Conservation (phyloP, 331 rosid genomes). For the Rosa hybrid region DNA sequence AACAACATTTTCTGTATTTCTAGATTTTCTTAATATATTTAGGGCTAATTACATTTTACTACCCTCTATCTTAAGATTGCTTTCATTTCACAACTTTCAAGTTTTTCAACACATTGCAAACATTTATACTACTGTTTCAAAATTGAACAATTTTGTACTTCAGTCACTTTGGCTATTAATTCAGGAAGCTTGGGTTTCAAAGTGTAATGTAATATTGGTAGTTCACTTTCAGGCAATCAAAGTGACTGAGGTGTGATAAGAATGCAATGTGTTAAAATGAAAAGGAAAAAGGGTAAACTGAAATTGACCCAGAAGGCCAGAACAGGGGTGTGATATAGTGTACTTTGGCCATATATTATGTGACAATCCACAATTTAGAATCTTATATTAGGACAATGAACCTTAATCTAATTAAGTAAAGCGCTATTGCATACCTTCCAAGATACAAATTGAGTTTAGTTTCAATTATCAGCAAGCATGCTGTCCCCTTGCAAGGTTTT, state of each 20-base stretch:
- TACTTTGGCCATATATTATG: not conserved
- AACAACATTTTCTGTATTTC: not conserved
- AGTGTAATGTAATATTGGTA: no score
- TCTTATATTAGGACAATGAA: not conserved
- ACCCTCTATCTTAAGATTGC: not conserved
- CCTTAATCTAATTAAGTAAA: not conserved
- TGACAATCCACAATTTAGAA: not conserved
- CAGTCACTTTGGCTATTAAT: no score
- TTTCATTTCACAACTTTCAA: not conserved
- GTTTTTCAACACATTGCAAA: not conserved
- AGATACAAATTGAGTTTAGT: constrained; percentile 3
- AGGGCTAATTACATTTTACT: no score
- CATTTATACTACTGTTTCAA: not conserved
- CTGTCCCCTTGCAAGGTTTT: not conserved
- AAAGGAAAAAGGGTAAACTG: not conserved
- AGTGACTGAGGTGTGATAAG: not conserved
- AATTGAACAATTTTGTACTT: not conserved
- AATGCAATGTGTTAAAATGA: not conserved
- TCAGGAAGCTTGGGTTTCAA: no score
- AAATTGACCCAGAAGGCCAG: not conserved
- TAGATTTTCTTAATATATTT: no score
- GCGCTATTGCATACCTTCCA: not conserved
- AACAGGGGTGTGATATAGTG: not conserved
- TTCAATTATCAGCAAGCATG: constrained; percentile 10
- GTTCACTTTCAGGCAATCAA: no score